Evolutionary conservation across 129 eudicot species (phyloP).

Genomic region (Centaurea solstitialis): DNA sequence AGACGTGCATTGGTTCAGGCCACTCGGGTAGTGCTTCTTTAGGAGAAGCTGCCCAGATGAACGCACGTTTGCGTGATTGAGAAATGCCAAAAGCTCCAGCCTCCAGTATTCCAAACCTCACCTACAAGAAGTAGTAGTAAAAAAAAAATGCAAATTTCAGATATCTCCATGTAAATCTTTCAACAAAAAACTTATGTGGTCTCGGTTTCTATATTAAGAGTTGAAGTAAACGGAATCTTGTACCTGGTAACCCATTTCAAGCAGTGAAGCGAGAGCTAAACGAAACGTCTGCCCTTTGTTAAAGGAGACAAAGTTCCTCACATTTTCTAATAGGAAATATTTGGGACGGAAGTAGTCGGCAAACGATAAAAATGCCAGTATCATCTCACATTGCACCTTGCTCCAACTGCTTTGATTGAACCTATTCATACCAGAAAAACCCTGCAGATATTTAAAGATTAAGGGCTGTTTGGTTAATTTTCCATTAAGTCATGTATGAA

Average conservation of each 20-base stretch:
- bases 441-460: conserved; percentile 28
- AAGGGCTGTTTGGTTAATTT: too few species aligned
- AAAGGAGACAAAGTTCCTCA: conserved; percentile 63
- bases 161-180: too few species aligned
- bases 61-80: conserved; percentile 66
- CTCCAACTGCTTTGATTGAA: conserved; percentile 61
- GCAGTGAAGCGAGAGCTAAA: conserved; percentile 19
- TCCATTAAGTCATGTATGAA: too few species aligned
- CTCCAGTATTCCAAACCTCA: conserved; percentile 26
- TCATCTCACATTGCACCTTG: conserved; percentile 65
- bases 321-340: conserved; percentile 56
- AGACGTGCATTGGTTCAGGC: conserved; percentile 83
- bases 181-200: neutral
- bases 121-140: conserved; percentile 28
- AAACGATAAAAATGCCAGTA: conserved; percentile 58
- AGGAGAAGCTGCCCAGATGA: conserved; percentile 79
- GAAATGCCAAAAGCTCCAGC: conserved; percentile 64
- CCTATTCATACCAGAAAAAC: conserved; percentile 62
- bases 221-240: neutral
- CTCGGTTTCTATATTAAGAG: neutral
- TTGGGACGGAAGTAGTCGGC: conserved; percentile 67
- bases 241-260: conserved; percentile 73
- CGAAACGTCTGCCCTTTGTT: conserved; percentile 64
- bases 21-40: conserved; percentile 66
- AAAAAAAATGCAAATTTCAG: neutral